phyloP scores from a whole-genome alignment of 257 asterid species.

The Solanum megistacrolobum region DNA sequence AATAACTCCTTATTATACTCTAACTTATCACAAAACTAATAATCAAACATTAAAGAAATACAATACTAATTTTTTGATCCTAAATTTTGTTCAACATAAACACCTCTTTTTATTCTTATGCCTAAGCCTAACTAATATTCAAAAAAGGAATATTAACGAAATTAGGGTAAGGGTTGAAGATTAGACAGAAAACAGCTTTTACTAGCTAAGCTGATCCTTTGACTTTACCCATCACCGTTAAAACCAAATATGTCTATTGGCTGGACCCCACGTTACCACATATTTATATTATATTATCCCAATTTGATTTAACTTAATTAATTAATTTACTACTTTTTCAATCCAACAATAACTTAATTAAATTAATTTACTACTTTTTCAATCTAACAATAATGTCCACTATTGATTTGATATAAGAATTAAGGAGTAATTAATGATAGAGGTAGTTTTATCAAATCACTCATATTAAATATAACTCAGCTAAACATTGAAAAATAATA shows the following conservation, averaged over 20 bases:
- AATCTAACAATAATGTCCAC: too few relatives aligned
- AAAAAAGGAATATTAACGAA: background rate
- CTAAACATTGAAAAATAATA: too few relatives aligned
- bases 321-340: too few relatives aligned
- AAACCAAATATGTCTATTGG: slow-evolving; percentile 7
- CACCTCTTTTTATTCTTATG: background rate
- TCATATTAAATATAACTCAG: too few relatives aligned
- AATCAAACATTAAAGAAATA: background rate
- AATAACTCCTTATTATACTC: background rate
- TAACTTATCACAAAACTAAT: background rate
- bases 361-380: too few relatives aligned
- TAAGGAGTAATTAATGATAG: too few relatives aligned
- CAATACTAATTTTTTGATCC: background rate
- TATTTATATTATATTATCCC: background rate
- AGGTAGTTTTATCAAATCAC: too few relatives aligned
- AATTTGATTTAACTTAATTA: slow-evolving; percentile 4
- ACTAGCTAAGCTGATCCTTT: slow-evolving; percentile 37
- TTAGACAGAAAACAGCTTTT: slow-evolving; percentile 41
- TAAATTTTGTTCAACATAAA: background rate
- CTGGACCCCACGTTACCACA: slow-evolving; percentile 27
- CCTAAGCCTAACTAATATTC: background rate
- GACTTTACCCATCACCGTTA: slow-evolving; percentile 27
- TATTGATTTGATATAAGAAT: too few relatives aligned
- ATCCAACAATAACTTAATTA: too few relatives aligned
- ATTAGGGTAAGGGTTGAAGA: background rate